Evolutionary conservation across 768 basidiomycete species (phyloP).

Genomic region (Phanerodontia chrysosporium): DNA sequence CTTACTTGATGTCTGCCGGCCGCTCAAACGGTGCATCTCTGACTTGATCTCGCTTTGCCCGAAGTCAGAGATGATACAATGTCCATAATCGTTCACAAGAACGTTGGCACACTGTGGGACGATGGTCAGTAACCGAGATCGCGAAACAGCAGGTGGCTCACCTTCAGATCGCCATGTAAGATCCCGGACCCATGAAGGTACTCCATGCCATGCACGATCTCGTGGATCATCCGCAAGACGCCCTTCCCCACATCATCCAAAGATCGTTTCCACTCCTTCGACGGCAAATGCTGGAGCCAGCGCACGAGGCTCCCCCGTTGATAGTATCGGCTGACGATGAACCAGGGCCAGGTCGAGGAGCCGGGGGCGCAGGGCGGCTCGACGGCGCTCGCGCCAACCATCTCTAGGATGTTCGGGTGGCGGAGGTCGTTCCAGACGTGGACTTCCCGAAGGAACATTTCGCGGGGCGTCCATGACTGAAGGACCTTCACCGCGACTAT

Average conservation of each 20-base stretch:
- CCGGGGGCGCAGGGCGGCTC: constrained; percentile 28
- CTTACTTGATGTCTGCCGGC: constrained; percentile 31
- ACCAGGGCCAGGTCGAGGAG: constrained; percentile 15
- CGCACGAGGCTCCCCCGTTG: constrained; percentile 58
- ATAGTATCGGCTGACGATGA: constrained; percentile 65
- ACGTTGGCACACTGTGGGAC: constrained; percentile 62
- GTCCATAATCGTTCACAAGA: constrained; percentile 61
- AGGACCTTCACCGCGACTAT: constrained; percentile 74
- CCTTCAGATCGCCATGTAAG: constrained; percentile 81
- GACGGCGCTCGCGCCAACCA: constrained; percentile 82
- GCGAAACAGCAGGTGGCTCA: constrained; percentile 17
- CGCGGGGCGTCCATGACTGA: constrained; percentile 52
- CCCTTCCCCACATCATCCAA: constrained; percentile 30
- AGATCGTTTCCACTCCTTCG: constrained; percentile 9
- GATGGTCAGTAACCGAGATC: not conserved
- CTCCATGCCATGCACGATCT: constrained; percentile 78
- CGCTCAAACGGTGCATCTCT: constrained; percentile 61
- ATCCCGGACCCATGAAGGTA: constrained; percentile 69
- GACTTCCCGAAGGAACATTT: constrained; percentile 66
- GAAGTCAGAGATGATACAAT: constrained; percentile 78
- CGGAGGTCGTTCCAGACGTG: constrained; percentile 66
- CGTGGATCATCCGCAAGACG: constrained; percentile 57
- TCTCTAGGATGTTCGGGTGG: constrained; percentile 67
- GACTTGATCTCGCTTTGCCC: constrained; percentile 78
- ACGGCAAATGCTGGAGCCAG: constrained; percentile 40